A percentile compares a stretch with the other conserved stretches of the same genome.
Conservation (phyloP, 805 yeast genomes). For the Candida ficus region DNA sequence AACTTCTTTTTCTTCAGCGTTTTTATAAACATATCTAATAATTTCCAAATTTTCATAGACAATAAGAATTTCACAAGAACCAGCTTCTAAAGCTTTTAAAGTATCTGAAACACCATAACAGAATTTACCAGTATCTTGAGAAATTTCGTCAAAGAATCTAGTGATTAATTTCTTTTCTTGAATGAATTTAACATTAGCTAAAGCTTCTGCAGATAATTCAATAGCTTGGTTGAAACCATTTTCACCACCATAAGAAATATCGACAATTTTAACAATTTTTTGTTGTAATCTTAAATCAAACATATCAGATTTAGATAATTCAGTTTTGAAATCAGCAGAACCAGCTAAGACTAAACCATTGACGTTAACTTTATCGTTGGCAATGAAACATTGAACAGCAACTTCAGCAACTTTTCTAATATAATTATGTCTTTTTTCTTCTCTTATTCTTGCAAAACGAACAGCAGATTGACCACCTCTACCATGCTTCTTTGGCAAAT, state of each 20-base stretch:
- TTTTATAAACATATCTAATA: conserved; percentile 78
- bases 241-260: conserved; percentile 98
- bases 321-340: conserved; percentile 98
- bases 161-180: conserved; percentile 96
- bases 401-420: conserved; percentile 97
- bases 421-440: conserved; percentile 97
- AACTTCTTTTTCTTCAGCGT: conserved; percentile 72
- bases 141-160: conserved; percentile 91
- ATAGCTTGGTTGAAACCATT: conserved; percentile 99
- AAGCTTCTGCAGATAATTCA: conserved; percentile 93
- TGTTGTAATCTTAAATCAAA: conserved; percentile 86
- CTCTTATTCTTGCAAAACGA: conserved; percentile 98
- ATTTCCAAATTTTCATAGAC: conserved; percentile 90
- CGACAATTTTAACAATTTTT: conserved; percentile 88
- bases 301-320: conserved; percentile 85
- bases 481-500: conserved; percentile 98
- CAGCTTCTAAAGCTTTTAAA: conserved; percentile 89
- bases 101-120: conserved; percentile 98
- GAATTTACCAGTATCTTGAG: conserved; percentile 95
- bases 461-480: conserved; percentile 99
- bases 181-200: conserved; percentile 94
- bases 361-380: conserved; percentile 91
- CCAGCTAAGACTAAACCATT: conserved; percentile 96
- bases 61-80: conserved; percentile 90
- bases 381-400: conserved; percentile 94